phyloP scores from a whole-genome alignment of 345 rosid species.

The Bruguiera parviflora region DNA sequence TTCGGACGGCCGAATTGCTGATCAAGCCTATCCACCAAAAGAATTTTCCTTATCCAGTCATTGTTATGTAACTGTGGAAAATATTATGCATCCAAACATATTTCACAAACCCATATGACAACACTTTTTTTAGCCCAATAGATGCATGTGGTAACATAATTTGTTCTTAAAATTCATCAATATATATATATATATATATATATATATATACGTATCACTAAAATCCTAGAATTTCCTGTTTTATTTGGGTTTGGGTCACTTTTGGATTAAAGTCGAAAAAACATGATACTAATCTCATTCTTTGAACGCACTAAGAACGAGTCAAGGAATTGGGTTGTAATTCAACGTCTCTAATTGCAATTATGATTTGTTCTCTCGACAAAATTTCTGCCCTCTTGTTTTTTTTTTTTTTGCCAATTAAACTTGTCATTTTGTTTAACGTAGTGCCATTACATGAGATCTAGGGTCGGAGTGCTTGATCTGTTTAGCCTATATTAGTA shows the following conservation, averaged over 20 bases:
- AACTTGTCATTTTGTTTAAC: neutral
- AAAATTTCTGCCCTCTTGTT: too few species aligned
- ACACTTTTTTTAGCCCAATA: too few species aligned
- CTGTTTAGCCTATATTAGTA: neutral
- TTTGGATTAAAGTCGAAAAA: neutral
- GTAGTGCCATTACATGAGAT: neutral
- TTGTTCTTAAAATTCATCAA: too few species aligned
- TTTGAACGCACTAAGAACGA: neutral
- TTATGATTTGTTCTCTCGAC: neutral
- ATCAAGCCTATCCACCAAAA: slow-evolving; percentile 12
- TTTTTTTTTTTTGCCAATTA: neutral
- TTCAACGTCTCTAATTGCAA: neutral
- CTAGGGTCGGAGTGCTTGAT: neutral
- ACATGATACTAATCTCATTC: too few species aligned
- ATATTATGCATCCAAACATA: too few species aligned
- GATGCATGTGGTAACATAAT: too few species aligned
- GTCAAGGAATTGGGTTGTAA: neutral
- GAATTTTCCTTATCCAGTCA: neutral
- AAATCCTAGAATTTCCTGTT: too few species aligned
- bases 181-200: too few species aligned
- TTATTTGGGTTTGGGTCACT: neutral
- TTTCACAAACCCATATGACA: too few species aligned
- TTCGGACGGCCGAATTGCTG: slow-evolving; percentile 45
- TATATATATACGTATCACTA: too few species aligned
- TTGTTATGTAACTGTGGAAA: too few species aligned